Conservation (phyloP, 768 basidiomycete genomes). For the Pulveroboletus sp. region DNA sequence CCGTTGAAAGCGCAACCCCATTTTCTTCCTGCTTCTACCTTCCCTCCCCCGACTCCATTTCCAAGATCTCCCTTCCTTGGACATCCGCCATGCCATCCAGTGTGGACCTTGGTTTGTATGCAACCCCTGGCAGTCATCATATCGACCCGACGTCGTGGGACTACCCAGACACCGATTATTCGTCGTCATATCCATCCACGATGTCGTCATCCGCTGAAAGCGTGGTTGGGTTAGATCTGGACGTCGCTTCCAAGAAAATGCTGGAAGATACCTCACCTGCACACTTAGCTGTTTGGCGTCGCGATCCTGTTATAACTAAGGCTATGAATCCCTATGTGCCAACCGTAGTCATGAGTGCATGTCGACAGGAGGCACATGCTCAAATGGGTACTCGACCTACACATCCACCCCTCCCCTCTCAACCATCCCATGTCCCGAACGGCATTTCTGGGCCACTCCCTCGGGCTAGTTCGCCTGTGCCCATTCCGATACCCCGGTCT, state of each 20-base stretch:
- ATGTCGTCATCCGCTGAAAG: conserved; percentile 37
- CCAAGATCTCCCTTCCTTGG: conserved; percentile 35
- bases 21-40: conserved; percentile 58
- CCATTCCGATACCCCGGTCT: conserved; percentile 28
- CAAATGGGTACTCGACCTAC: conserved; percentile 6
- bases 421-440: conserved; percentile 7
- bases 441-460: conserved; percentile 16
- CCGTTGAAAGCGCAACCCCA: conserved; percentile 57
- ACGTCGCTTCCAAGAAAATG: conserved; percentile 30
- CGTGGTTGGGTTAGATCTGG: conserved; percentile 31
- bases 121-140: conserved; percentile 45
- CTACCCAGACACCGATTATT: conserved; percentile 43
- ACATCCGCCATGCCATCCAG: conserved; percentile 36
- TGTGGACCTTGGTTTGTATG: conserved; percentile 37
- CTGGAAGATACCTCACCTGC: conserved; percentile 30
- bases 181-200: conserved; percentile 45
- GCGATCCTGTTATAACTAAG: conserved; percentile 24
- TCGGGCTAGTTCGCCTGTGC: conserved; percentile 27
- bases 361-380: conserved; percentile 21
- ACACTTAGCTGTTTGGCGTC: conserved; percentile 32
- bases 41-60: conserved; percentile 40
- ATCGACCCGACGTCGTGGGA: conserved; percentile 50
- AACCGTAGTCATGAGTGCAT: conserved; percentile 26
- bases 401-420: conserved; percentile 12
- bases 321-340: conserved; percentile 25